A percentile compares a stretch with the other conserved stretches of the same genome.
phyloP scores from a whole-genome alignment of 495 filamentous ascomycete species.

The Xylaria venustula region DNA sequence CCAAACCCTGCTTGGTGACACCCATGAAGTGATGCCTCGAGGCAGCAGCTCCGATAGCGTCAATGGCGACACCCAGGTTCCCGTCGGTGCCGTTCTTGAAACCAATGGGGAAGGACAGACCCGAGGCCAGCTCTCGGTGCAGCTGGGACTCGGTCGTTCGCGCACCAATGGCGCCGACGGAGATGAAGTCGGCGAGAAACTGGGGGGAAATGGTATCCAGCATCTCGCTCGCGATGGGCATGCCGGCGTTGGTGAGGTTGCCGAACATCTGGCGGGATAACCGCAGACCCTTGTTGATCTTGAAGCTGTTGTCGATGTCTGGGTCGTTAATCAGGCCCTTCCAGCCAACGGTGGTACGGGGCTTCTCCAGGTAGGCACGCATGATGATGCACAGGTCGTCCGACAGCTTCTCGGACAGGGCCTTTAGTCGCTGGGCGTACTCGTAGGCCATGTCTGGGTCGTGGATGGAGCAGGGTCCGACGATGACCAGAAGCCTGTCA shows the following conservation, averaged over 20 bases:
- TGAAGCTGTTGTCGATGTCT: slow-evolving; percentile 93
- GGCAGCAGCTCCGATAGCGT: slow-evolving; percentile 89
- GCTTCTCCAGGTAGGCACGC: slow-evolving; percentile 99
- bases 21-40: slow-evolving; percentile 97
- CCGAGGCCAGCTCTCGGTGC: slow-evolving; percentile 93
- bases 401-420: slow-evolving; percentile 68
- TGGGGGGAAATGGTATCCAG: slow-evolving; percentile 95
- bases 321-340: slow-evolving; percentile 99
- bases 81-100: slow-evolving; percentile 99
- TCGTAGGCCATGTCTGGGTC: slow-evolving; percentile 86
- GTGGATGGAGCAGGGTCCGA: slow-evolving; percentile 96
- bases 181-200: slow-evolving; percentile 93
- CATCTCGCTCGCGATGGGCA: slow-evolving; percentile 97
- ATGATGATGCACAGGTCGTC: slow-evolving; percentile 90
- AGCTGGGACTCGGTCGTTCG: slow-evolving; percentile 97
- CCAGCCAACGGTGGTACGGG: slow-evolving; percentile 98
- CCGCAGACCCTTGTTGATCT: slow-evolving; percentile 98
- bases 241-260: slow-evolving; percentile 78
- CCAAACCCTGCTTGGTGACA: slow-evolving; percentile 97
- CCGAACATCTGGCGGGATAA: slow-evolving; percentile 86
- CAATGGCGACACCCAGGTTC: slow-evolving; percentile 89
- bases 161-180: slow-evolving; percentile 91
- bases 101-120: slow-evolving; percentile 94
- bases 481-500: slow-evolving; percentile 89
- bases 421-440: slow-evolving; percentile 76